These are phyloP conservation scores for Candida tetrigidarum DNA, from an alignment of 1,139 yeast species.

Conservation along the genomic window DNA sequence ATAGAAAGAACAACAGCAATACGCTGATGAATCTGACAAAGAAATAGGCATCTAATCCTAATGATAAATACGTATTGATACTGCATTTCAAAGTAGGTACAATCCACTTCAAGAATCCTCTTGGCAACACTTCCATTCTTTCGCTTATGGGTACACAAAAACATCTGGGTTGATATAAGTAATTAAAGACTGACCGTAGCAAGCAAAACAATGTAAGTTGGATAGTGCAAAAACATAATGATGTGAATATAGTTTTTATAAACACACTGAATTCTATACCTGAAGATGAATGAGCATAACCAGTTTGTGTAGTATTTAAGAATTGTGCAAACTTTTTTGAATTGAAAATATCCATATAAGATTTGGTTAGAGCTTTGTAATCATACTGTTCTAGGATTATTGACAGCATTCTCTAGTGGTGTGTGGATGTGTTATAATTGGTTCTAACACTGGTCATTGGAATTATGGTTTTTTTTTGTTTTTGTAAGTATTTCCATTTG, in stretches of 20 bases:
- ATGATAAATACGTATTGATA: slow-evolving; percentile 44
- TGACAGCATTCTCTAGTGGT: slow-evolving; percentile 10
- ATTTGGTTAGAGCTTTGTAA: slow-evolving; percentile 27
- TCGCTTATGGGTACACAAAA: slow-evolving; percentile 44
- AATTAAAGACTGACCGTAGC: slow-evolving; percentile 48
- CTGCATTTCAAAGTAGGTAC: slow-evolving; percentile 42
- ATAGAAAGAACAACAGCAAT: slow-evolving; percentile 49
- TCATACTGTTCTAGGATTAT: slow-evolving; percentile 22
- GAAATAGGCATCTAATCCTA: slow-evolving; percentile 71
- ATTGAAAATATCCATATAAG: slow-evolving; percentile 32
- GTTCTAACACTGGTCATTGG: too few relatives aligned
- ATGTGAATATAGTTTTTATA: slow-evolving; percentile 52
- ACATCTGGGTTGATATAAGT: slow-evolving; percentile 61
- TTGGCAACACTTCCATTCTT: slow-evolving; percentile 40
- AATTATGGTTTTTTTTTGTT: too few relatives aligned
- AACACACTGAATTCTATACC: slow-evolving; percentile 45
- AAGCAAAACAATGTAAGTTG: slow-evolving; percentile 59
- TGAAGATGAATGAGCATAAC: slow-evolving; percentile 50
- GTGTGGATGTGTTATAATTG: not conserved
- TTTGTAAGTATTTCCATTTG: too few relatives aligned
- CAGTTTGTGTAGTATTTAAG: slow-evolving; percentile 60
- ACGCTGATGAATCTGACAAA: slow-evolving; percentile 58
- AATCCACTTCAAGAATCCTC: slow-evolving; percentile 54
- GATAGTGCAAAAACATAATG: slow-evolving; percentile 52
- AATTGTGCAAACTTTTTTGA: slow-evolving; percentile 38